These are phyloP conservation scores for Talaromyces sp. DNA, from an alignment of 2,329 filamentous ascomycete genomes.

Conservation along the genomic window DNA sequence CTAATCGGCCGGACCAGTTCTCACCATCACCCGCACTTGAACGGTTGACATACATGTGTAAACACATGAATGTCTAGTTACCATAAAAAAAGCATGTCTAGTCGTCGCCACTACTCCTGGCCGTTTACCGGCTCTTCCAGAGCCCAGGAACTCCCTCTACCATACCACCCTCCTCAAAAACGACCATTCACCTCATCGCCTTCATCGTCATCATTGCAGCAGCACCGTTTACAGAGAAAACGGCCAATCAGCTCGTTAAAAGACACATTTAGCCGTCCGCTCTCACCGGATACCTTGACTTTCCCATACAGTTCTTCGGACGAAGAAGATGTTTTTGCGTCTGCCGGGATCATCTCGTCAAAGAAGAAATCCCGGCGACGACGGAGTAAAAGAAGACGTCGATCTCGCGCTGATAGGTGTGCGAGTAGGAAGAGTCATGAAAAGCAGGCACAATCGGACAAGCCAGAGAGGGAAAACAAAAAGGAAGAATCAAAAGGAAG, in stretches of 20 bases:
- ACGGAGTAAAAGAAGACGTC: not conserved
- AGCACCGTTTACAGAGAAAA: not conserved
- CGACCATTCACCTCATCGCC: not conserved
- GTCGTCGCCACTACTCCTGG: slow-evolving; percentile 31
- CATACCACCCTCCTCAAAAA: not conserved
- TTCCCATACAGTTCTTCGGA: slow-evolving; percentile 4
- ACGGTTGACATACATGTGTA: not conserved
- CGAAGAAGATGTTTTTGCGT: slow-evolving; percentile 24
- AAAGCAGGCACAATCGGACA: not conserved
- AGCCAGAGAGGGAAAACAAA: not conserved
- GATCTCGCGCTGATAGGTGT: not conserved
- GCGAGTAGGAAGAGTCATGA: not conserved
- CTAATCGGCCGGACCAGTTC: not conserved
- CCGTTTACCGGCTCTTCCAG: slow-evolving; percentile 25
- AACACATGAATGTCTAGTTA: not conserved
- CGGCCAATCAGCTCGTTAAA: not conserved
- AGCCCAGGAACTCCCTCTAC: slow-evolving; percentile 6
- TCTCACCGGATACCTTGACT: not conserved
- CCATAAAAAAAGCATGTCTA: slow-evolving; percentile 7
- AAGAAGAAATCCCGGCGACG: slow-evolving; percentile 1
- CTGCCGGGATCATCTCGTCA: slow-evolving; percentile 27
- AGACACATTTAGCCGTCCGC: not conserved
- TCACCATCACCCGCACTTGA: not conserved
- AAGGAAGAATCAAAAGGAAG: not conserved
- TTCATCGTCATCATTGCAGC: not conserved